Conservation (phyloP, 2,329 filamentous ascomycete genomes). For the Alternaria triticimaculans region DNA sequence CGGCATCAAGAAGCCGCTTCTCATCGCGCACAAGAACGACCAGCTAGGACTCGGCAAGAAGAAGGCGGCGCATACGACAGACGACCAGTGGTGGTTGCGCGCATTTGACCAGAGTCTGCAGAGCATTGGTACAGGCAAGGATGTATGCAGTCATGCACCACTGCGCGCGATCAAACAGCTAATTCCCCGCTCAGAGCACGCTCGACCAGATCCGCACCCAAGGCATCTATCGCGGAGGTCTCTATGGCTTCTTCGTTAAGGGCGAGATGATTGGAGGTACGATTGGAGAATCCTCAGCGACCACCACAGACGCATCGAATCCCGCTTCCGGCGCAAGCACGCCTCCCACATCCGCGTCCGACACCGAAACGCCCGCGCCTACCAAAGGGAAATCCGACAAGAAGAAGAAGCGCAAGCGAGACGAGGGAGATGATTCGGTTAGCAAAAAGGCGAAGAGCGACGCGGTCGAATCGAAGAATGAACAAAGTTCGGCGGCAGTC, state of each 20-base stretch:
- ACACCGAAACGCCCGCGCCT: conserved; percentile 22
- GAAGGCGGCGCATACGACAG: conserved; percentile 58
- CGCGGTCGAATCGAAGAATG: conserved; percentile 2
- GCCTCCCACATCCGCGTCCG: conserved; percentile 37
- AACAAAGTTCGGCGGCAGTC: background rate
- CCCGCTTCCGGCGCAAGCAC: conserved; percentile 30
- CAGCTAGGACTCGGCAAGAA: conserved; percentile 82
- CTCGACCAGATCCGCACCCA: conserved; percentile 55
- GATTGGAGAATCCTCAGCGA: conserved; percentile 49
- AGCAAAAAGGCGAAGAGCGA: conserved; percentile 19
- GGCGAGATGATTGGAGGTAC: conserved; percentile 81
- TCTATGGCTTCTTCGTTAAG: conserved; percentile 85
- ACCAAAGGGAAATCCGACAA: conserved; percentile 12
- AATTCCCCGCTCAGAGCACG: conserved; percentile 61
- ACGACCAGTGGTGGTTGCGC: conserved; percentile 96
- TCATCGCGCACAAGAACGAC: conserved; percentile 83
- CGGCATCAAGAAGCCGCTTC: conserved; percentile 82
- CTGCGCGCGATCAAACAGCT: background rate
- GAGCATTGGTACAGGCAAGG: conserved; percentile 56
- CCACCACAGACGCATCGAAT: conserved; percentile 22
- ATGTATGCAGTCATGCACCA: conserved; percentile 18
- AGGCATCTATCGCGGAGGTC: conserved; percentile 58
- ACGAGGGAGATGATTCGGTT: conserved; percentile 13
- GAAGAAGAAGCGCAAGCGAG: conserved; percentile 41
- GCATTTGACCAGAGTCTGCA: conserved; percentile 92